phyloP scores from a whole-genome alignment of 352 stramenopile genomes.

The Pythium sukuiense region DNA sequence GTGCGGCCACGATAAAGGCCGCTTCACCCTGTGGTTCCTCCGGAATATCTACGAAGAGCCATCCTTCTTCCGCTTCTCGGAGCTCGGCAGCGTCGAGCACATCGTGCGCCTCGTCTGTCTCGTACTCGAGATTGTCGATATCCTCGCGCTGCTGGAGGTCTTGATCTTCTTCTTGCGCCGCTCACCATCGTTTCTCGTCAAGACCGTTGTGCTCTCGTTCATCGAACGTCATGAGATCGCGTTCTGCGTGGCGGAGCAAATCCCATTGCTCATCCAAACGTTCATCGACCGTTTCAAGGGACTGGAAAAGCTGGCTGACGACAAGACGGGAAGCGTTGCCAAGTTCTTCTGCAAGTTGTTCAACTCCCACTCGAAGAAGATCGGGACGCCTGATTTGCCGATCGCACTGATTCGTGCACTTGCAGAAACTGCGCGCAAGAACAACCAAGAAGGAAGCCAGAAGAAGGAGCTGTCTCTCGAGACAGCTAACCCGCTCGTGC shows the following conservation, averaged over 20 bases:
- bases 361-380: conserved; percentile 81
- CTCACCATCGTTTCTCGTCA: conserved; percentile 75
- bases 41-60: conserved; percentile 81
- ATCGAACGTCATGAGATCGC: conserved; percentile 84
- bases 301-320: conserved; percentile 65
- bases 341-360: conserved; percentile 88
- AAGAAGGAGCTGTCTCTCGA: conserved; percentile 82
- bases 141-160: conserved; percentile 78
- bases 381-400: conserved; percentile 73
- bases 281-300: conserved; percentile 83
- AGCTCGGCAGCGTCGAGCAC: conserved; percentile 82
- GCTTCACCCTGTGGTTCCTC: conserved; percentile 81
- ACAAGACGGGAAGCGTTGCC: conserved; percentile 68
- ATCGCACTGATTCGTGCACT: conserved; percentile 72
- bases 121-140: conserved; percentile 81
- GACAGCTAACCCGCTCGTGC: conserved; percentile 68
- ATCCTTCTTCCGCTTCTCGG: conserved; percentile 80
- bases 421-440: conserved; percentile 66
- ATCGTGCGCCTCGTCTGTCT: conserved; percentile 80
- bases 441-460: conserved; percentile 78
- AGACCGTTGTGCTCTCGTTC: conserved; percentile 80
- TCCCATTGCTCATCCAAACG: conserved; percentile 75
- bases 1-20: conserved; percentile 84
- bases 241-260: conserved; percentile 81
- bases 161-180: conserved; percentile 77